Percentiles rank a stretch among this genome's conserved stretches.
phyloP scores from a whole-genome alignment of 225 moss, liverwort and hornwort species.

The Lunularia cruciata region DNA sequence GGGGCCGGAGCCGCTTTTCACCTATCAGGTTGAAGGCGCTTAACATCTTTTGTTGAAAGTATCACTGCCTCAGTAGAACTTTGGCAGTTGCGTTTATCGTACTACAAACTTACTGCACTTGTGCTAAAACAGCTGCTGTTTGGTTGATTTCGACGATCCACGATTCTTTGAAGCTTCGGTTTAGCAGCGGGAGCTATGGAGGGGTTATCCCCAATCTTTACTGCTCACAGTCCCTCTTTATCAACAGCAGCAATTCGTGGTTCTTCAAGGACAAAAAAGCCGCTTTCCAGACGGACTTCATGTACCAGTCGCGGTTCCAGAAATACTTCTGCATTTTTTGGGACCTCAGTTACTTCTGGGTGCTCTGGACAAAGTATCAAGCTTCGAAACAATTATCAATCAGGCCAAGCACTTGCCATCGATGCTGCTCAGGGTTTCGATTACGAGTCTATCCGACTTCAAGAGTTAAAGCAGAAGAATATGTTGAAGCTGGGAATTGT shows the following conservation, averaged over 20 bases:
- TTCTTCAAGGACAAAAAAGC: neutral
- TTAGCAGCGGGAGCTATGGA: slow-evolving; percentile 5
- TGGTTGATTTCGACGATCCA: too few relatives aligned
- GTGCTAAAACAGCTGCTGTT: too few relatives aligned
- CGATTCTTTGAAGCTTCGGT: too few relatives aligned
- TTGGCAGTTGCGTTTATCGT: too few relatives aligned
- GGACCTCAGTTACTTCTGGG: neutral
- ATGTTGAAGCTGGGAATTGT: slow-evolving; percentile 85
- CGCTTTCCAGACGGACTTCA: neutral
- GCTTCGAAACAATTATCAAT: neutral
- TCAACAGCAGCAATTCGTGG: neutral
- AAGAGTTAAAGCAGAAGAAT: slow-evolving; percentile 62
- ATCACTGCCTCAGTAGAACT: too few relatives aligned
- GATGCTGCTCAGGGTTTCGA: slow-evolving; percentile 98
- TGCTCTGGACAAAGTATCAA: neutral
- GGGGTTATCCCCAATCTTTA: neutral
- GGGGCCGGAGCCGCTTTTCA: too few relatives aligned
- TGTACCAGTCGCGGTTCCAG: neutral
- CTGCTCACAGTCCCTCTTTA: neutral
- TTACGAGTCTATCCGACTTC: slow-evolving; percentile 66
- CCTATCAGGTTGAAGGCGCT: too few relatives aligned
- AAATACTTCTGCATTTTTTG: neutral
- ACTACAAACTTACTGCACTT: too few relatives aligned
- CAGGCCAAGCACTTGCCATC: slow-evolving; percentile 44
- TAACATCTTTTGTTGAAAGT: too few relatives aligned